Conservation (phyloP, 306 rosid genomes). For the Pueraria montana region DNA sequence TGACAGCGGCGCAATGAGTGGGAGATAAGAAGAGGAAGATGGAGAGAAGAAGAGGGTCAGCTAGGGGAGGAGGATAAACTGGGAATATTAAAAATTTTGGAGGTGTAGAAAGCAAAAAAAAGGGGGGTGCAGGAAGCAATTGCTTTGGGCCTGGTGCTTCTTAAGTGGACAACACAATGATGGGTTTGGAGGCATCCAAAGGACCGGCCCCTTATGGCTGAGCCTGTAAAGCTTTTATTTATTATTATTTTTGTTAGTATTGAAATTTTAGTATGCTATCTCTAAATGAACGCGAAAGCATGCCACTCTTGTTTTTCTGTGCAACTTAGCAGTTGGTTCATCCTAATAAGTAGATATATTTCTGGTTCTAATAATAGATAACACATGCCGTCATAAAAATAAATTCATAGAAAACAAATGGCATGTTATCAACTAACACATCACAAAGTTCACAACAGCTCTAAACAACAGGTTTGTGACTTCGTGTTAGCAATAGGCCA, state of each 20-base stretch:
- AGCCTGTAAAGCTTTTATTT: not conserved
- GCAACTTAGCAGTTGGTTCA: slow-evolving; percentile 8
- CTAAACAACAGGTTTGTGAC: no score
- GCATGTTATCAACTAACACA: slow-evolving; percentile 32
- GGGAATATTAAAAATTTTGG: no score
- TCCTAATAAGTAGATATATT: not conserved
- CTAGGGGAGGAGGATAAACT: no score
- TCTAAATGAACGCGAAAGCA: not conserved
- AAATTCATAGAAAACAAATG: slow-evolving; percentile 34
- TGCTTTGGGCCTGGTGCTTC: no score
- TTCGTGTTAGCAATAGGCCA: no score
- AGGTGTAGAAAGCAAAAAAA: no score
- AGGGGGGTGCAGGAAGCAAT: no score
- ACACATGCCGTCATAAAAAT: slow-evolving; percentile 3
- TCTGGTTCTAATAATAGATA: not conserved
- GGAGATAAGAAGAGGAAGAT: no score
- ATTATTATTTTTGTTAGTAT: not conserved
- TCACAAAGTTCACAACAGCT: slow-evolving; percentile 35
- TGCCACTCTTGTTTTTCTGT: not conserved
- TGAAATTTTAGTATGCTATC: not conserved
- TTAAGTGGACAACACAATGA: no score
- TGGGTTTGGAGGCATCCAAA: not conserved
- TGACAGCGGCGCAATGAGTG: no score
- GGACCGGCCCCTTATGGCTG: not conserved
- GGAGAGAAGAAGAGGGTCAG: no score